Evolutionary conservation across 140 eudicot genomes (phyloP), one percentile per base, ranked within the genome.

Genomic region (Bidens hawaiensis): DNA sequence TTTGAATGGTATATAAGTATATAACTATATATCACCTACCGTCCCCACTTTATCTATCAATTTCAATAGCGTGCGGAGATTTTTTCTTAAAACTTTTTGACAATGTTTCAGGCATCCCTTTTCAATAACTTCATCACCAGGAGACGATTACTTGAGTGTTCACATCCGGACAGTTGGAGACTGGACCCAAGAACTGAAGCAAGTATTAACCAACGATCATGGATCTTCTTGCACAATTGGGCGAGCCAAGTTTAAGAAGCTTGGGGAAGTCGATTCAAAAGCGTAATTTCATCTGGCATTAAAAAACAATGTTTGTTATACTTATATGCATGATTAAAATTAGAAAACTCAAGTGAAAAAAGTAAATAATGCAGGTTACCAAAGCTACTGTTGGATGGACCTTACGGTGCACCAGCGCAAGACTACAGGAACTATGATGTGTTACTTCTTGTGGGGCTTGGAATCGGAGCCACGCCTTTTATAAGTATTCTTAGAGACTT

Each of bases 391-490:
- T 81, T 94, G 16, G 98, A 91, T 54, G 98, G 98, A 54, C 98
- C 99, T 28, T 94, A 85, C 30, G 99, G 99, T 34, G 96, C 98
- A 52, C 96, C 98, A 62, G 98, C 98, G 16, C 98, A 91, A 68
- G 95, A 91, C 62, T 91, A 91, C 85, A 83, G 78, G 28, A 88
- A 91, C 74, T 91, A 91, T 45, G 98, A 94, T 49, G 95, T 89
- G 27, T 36, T 94, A 63, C 99, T 91, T 65, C 93, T 91, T 17
- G 95, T 91, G 38, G 98, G 98, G 30, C 81, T 91, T 45, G 98
- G 98, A 65, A 91, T 91, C 42, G 98, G 98, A 62, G 98, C 98
- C n/a, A 91, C 98, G 14, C 98, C 99, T 24, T 94, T 94, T 64
- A 84, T 94, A 72, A 94, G 99, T 30, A 89, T 94, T 77, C 94